Evolutionary conservation across 108 stramenopile genomes (phyloP).

Genomic region (Pelagomonas calceolata): DNA sequence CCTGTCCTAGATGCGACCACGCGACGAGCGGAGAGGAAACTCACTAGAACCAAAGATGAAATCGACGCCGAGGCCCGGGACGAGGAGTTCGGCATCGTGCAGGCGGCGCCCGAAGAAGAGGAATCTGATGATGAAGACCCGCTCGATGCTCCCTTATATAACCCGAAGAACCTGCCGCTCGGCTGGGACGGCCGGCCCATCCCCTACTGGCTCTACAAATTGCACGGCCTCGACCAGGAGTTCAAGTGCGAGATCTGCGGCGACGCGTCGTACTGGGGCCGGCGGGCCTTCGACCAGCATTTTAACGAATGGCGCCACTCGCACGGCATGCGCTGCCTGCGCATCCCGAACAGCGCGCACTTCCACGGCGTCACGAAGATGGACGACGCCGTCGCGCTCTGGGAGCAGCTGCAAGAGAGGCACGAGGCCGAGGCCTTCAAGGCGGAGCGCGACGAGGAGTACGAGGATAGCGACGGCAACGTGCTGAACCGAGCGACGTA

Average conservation of each 20-base stretch:
- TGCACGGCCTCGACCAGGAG: constrained; percentile 95
- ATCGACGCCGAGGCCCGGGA: constrained; percentile 66
- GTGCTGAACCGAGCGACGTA: constrained; percentile 80
- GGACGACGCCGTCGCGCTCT: constrained; percentile 84
- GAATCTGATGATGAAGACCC: constrained; percentile 65
- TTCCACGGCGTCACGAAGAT: constrained; percentile 96
- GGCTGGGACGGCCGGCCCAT: constrained; percentile 99
- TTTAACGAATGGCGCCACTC: constrained; percentile 93
- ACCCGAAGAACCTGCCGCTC: constrained; percentile 92
- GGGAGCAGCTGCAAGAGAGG: constrained; percentile 63
- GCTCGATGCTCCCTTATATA: constrained; percentile 93
- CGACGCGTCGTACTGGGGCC: constrained; percentile 83
- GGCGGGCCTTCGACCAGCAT: constrained; percentile 83
- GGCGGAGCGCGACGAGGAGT: constrained; percentile 78
- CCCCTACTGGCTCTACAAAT: constrained; percentile 97
- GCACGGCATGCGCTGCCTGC: constrained; percentile 90
- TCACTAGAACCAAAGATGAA: constrained; percentile 80
- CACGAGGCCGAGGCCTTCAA: constrained; percentile 65
- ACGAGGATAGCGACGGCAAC: constrained; percentile 96
- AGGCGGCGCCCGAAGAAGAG: constrained; percentile 36
- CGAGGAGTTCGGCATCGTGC: constrained; percentile 16
- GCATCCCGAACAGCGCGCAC: constrained; percentile 96
- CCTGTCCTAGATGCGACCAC: constrained; percentile 75
- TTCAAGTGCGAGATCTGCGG: constrained; percentile 98
- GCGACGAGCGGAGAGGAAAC: constrained; percentile 70